Evolutionary conservation across 805 yeast genomes (phyloP), one percentile per base, ranked within the genome.

Genomic region (Wickerhamomyces bisporus): DNA sequence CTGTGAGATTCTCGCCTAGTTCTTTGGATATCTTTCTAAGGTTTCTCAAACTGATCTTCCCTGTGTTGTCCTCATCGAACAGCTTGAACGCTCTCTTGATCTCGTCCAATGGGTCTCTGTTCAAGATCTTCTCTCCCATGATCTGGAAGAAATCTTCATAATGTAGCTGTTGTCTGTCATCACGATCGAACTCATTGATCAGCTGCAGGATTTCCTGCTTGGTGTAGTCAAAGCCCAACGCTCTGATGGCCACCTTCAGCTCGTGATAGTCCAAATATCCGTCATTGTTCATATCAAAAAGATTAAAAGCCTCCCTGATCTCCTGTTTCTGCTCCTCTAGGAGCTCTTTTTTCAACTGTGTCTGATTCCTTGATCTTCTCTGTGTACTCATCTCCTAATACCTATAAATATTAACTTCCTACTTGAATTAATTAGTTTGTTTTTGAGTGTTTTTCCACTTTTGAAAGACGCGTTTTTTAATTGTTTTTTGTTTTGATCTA

Each of bases 101-200:
- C 57, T 93, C 99, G 34, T 91, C 98, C 41, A 85, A 58, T 5
- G 98, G 98, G 57, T 93, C 97, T 53, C 98, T 71, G 37, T 83
- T 80, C 13, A 84, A 64, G n/a, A 93, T 84, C 62, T 75, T 80
- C 40, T 79, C 84, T 1, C 94, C 89, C 63, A 86, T 87, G 64
- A 60, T 34, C 6, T 34, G 48, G 57, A 76, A 82, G 60, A 91
- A 91, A 51, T 84, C 89, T 35, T 86, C 95, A 53, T 81, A 86
- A 27, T 79, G 75, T 52, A 91, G 82, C 48, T 80, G 66, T 39
- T 77, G 78, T 21, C 81, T 70, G 44, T 83, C 84, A 43, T 83
- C 89, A 3, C 84, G 70, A 57, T 85, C 93, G 53, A 85, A 89
- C 54, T 83, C 89, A 37, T 79, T 82, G 33, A 93, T 81, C 17